Base-by-base conservation (phyloP, 768 basidiomycete species). In the Phaeotremella skinneri region DNA sequence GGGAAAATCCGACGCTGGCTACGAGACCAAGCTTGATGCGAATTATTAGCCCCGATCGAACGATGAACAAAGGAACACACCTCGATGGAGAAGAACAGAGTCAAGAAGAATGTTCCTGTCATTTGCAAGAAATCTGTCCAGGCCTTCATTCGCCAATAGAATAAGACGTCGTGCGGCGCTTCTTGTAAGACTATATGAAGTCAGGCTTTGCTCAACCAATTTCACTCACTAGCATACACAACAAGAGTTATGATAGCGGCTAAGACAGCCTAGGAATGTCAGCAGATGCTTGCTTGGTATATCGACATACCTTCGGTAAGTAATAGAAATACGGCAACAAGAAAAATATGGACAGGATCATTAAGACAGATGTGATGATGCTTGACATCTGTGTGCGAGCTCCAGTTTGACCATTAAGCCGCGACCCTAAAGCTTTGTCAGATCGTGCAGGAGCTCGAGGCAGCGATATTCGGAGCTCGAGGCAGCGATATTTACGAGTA, bases 341-440 rank as follows among this genome's bases (percentile, higher is more conserved):
- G 81, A 89, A 94, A 79, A 91, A 91, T 9, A 90, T 92, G 0
- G 89, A 85, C 14, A 93, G 80, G 16, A 99, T 79, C 17, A 94
- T 85, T 25, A 91, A 75, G 0, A 68, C 79, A 0, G 88, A 86
- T 56, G 88, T 87, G 32, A 92, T 81, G 20, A 96, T 76, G 2
- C 89, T 88, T 23, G 73, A 59, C 84, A 97, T 87, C 74, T 97
- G 94, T 1, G 91, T 89, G 29, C 88, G 83, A 3, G 84, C 90
- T 27, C 94, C 94, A 13, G 89, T 85, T 59, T 90, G 88, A 3
- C 87, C 91, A 66, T 92, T 96, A 49, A 96, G 87, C n/a, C 88
- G 83, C 3, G 90, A 89, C 62, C 72, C 72, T 73, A 42, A n/a
- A 31, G 4, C 1, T 5, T 32, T 11, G 25, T 49, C 56, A 52